Evolutionary conservation across 176 grass and related monocot genomes (phyloP).

Genomic region (Eleusine indica): DNA sequence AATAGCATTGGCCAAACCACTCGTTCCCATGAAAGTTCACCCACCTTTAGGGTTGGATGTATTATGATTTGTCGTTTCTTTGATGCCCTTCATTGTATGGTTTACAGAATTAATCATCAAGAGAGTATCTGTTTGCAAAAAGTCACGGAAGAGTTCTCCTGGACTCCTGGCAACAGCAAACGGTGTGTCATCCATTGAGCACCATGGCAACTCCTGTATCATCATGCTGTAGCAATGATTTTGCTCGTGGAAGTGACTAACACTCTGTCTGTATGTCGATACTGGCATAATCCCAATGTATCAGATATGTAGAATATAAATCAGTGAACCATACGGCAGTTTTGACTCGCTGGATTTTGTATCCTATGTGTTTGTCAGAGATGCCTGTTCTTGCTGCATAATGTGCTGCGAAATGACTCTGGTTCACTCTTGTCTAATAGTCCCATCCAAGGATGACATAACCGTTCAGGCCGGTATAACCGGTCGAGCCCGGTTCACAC

Average conservation of each 20-base stretch:
- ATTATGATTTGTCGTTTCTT: neutral
- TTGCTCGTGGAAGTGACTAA: neutral
- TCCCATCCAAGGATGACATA: too few relatives aligned
- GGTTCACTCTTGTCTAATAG: too few relatives aligned
- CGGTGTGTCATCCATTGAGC: neutral
- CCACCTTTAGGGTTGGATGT: neutral
- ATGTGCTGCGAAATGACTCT: neutral
- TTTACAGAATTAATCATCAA: conserved; percentile 25
- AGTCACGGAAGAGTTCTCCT: neutral
- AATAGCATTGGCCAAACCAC: too few relatives aligned
- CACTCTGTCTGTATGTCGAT: neutral
- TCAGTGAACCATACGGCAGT: too few relatives aligned
- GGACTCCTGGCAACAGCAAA: neutral
- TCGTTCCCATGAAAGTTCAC: too few relatives aligned
- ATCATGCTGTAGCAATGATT: neutral
- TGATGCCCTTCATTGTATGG: neutral
- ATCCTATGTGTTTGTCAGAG: too few relatives aligned
- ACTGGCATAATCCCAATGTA: too few relatives aligned
- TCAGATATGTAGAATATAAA: too few relatives aligned
- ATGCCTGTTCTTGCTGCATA: neutral
- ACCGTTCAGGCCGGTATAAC: too few relatives aligned
- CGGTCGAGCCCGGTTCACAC: too few relatives aligned
- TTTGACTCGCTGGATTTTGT: too few relatives aligned
- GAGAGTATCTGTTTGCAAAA: neutral
- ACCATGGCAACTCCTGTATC: neutral